phyloP scores from a whole-genome alignment of 805 yeast species.

The Ogataea salicorniae region DNA sequence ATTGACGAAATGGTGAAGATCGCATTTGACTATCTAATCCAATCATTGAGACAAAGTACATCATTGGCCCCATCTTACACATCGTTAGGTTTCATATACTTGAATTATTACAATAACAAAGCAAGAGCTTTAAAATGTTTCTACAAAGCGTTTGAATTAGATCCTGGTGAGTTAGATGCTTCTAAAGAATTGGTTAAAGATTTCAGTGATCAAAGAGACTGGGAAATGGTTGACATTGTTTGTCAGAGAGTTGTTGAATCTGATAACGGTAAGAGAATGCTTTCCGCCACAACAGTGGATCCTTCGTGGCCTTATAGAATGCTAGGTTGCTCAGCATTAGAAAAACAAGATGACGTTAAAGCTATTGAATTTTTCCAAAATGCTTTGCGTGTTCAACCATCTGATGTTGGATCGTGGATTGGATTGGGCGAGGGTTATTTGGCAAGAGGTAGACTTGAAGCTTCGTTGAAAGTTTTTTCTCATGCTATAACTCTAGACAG shows the following conservation, averaged over 20 bases:
- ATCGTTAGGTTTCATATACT: conserved; percentile 71
- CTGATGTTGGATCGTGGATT: conserved; percentile 80
- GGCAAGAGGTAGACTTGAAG: conserved; percentile 79
- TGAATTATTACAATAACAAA: conserved; percentile 50
- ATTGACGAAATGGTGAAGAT: conserved; percentile 28
- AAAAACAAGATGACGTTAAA: conserved; percentile 61
- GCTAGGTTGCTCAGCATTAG: conserved; percentile 72
- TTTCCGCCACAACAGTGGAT: conserved; percentile 32
- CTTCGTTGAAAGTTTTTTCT: conserved; percentile 76
- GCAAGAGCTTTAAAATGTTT: conserved; percentile 79
- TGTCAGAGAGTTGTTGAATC: conserved; percentile 62
- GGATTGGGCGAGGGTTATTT: conserved; percentile 96
- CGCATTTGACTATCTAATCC: conserved; percentile 56
- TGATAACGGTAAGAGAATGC: conserved; percentile 49
- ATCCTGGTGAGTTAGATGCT: conserved; percentile 67
- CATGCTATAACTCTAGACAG: conserved; percentile 55
- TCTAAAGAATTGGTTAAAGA: conserved; percentile 67
- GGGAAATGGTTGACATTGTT: conserved; percentile 79
- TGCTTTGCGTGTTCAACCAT: conserved; percentile 63
- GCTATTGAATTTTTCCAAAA: conserved; percentile 89
- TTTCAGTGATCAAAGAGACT: conserved; percentile 63
- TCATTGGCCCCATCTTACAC: conserved; percentile 78
- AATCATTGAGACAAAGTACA: conserved; percentile 58
- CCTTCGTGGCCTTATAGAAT: conserved; percentile 86
- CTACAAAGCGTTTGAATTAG: conserved; percentile 84